Evolutionary conservation across 1,284 basidiomycete genomes (phyloP).

Genomic region (Sporisorium exsertum): DNA sequence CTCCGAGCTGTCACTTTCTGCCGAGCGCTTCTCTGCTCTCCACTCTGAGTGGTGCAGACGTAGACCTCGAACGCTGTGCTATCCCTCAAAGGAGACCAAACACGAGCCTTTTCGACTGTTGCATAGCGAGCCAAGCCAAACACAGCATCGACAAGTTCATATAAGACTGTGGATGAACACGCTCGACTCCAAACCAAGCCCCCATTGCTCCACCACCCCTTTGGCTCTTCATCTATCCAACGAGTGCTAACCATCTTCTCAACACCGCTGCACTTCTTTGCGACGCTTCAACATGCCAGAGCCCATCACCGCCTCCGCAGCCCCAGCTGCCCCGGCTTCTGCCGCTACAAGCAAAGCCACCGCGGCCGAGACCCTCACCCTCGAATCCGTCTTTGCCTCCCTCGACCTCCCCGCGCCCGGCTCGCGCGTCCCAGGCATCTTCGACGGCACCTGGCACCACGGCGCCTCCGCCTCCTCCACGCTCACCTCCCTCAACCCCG

Average conservation of each 20-base stretch:
- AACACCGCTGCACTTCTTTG: neutral
- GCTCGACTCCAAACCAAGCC: neutral
- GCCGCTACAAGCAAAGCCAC: neutral
- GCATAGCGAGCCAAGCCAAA: neutral
- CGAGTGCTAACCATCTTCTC: neutral
- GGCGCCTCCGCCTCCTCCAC: conserved; percentile 19
- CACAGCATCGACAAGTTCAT: neutral
- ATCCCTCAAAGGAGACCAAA: no score
- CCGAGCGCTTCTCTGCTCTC: neutral
- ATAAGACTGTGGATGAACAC: neutral
- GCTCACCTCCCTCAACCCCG: conserved; percentile 55
- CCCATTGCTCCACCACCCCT: neutral
- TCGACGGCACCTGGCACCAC: conserved; percentile 56
- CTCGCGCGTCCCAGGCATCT: conserved; percentile 49
- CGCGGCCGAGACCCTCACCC: neutral
- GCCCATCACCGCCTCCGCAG: conserved; percentile 16
- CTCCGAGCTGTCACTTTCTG: conserved; percentile 3
- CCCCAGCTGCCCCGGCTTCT: neutral
- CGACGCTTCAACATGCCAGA: conserved; percentile 31
- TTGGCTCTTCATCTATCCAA: neutral
- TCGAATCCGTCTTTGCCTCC: conserved; percentile 29
- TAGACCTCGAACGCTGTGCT: no score
- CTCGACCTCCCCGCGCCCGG: conserved; percentile 42
- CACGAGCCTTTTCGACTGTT: no score
- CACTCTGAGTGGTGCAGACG: neutral